Conservation (phyloP, 2,329 filamentous ascomycete genomes). For the Diplodia intermedia region DNA sequence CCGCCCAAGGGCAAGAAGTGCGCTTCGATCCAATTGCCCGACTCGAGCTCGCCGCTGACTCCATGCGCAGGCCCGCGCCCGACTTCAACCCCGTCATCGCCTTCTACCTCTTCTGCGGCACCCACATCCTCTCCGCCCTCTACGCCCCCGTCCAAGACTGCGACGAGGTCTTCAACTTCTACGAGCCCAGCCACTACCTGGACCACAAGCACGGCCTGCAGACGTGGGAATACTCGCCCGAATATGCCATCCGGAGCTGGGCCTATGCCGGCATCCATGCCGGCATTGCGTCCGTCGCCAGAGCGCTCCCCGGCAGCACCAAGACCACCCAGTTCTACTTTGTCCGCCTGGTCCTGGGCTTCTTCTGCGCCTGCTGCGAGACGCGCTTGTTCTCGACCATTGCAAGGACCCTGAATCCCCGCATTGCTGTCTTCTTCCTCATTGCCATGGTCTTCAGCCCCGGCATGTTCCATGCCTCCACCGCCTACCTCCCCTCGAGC, state of each 20-base stretch:
- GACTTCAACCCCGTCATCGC: constrained; percentile 72
- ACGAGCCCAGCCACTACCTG: constrained; percentile 95
- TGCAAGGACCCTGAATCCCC: constrained; percentile 76
- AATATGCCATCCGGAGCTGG: constrained; percentile 96
- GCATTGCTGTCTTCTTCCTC: constrained; percentile 85
- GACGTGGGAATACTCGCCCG: constrained; percentile 98
- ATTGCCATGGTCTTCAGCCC: constrained; percentile 78
- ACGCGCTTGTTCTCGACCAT: constrained; percentile 81
- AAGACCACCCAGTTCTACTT: constrained; percentile 81
- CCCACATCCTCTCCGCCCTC: constrained; percentile 76
- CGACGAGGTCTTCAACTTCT: constrained; percentile 99
- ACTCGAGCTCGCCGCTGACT: constrained; percentile 52
- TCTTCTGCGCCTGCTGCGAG: constrained; percentile 81
- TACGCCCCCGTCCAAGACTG: constrained; percentile 96
- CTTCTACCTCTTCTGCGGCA: constrained; percentile 79
- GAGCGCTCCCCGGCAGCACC: constrained; percentile 57
- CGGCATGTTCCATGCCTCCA: constrained; percentile 91
- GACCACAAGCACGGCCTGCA: constrained; percentile 91
- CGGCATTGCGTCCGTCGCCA: constrained; percentile 69
- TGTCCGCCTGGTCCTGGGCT: constrained; percentile 75
- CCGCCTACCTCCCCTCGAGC: constrained; percentile 87
- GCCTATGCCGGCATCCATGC: constrained; percentile 85
- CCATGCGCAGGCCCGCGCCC: constrained; percentile 39
- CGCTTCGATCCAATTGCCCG: constrained; percentile 36
- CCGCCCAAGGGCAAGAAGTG: constrained; percentile 26